Evolutionary conservation across 2,329 filamentous ascomycete species (phyloP), one percentile per base, ranked within the genome.

Genomic region (Hypoxylon sp.): DNA sequence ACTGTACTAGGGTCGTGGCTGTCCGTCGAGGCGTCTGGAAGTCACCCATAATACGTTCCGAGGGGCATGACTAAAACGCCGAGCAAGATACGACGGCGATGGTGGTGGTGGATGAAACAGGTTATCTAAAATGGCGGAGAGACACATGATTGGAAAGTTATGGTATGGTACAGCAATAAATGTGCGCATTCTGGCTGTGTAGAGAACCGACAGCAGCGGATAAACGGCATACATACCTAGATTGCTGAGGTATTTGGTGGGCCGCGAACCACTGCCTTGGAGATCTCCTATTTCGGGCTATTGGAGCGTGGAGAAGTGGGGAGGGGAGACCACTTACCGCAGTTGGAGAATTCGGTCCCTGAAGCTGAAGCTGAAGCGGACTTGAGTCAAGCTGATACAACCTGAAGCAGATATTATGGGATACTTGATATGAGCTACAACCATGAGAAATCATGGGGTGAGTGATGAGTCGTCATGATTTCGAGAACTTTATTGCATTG

Each of bases 191-290:
- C 26, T 16, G 32, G 44, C 52, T 46, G 16, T 36, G 24, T 18
- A 40, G 38, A 33, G n/a, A 30, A 36, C 32, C 30, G 49, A 50
- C 11, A 24, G 52, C 42, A 16, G 16, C 56, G 52, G 57, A 51
- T 50, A 48, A 54, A 55, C 45, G 53, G 48, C 32, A 56, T 33
- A n/a, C n/a, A n/a, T n/a, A n/a, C n/a, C n/a, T n/a, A 5, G 28
- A 32, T 36, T 56, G 18, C 18, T 26, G n/a, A n/a, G n/a, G n/a
- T n/a, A 38, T 36, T 60, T 61, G 32, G 50, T 53, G 56, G 62
- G 56, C 51, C 66, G 66, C 68, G 66, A 67, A 69, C 68, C 52
- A 57, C 24, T 44, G 56, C 48, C 64, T 69, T 50, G 16, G n/a
- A 45, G 28, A 46, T n/a, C n/a, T n/a, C n/a, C n/a, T 52, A 42